Evolutionary conservation across 164 flowering plant species (phyloP).

Genomic region (Aristolochia contorta): DNA sequence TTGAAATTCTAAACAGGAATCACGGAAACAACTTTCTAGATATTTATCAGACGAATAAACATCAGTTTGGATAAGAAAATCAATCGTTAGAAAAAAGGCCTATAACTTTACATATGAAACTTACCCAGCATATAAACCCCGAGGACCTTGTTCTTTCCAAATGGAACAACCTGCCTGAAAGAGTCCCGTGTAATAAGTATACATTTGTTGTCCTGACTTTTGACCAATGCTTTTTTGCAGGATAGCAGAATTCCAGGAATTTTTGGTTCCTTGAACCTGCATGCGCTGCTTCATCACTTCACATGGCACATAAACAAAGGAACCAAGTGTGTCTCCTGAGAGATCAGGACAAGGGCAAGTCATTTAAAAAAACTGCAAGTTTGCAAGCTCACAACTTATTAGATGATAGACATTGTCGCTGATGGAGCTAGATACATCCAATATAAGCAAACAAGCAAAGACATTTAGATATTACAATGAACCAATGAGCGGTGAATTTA

Average conservation of each 20-base stretch:
- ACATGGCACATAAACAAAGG: slow-evolving; percentile 87
- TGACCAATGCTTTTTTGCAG: slow-evolving; percentile 22
- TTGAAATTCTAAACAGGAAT: no score
- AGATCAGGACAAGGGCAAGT: slow-evolving; percentile 8
- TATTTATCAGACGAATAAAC: background rate
- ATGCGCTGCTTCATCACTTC: slow-evolving; percentile 97
- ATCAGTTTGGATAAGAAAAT: background rate
- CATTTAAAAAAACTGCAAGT: no score
- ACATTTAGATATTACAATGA: no score
- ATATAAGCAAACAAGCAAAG: no score
- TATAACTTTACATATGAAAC: background rate
- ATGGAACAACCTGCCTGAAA: slow-evolving; percentile 83
- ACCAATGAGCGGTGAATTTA: no score
- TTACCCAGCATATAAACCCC: slow-evolving; percentile 90
- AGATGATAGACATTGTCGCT: no score
- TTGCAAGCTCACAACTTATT: no score
- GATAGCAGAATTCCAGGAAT: slow-evolving; percentile 48
- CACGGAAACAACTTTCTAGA: no score
- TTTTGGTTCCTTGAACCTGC: slow-evolving; percentile 85
- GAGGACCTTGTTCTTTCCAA: slow-evolving; percentile 70
- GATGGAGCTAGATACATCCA: no score
- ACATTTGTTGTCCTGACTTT: slow-evolving; percentile 44
- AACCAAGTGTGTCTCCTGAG: slow-evolving; percentile 93
- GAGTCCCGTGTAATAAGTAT: slow-evolving; percentile 74
- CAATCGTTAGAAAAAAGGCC: no score